A percentile compares a stretch with the other conserved stretches of the same genome.
These are phyloP conservation scores for Calonectria multiphialidica DNA, from an alignment of 2,329 filamentous ascomycete species.

Conservation along the genomic window DNA sequence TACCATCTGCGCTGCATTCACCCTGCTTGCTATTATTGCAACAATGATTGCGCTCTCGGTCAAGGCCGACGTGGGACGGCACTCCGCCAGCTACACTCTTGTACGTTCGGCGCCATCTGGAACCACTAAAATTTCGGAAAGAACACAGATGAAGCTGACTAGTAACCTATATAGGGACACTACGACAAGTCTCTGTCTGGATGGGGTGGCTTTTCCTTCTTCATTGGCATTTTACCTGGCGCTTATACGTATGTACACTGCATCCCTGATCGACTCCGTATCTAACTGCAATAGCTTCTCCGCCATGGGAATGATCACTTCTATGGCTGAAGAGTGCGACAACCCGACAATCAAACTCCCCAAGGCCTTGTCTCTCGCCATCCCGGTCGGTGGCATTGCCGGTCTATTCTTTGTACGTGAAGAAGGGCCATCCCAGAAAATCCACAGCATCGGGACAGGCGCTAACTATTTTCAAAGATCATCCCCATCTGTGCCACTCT, in stretches of 20 bases:
- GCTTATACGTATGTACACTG: slow-evolving; percentile 45
- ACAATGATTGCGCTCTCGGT: slow-evolving; percentile 77
- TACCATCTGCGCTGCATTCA: slow-evolving; percentile 79
- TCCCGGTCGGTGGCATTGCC: slow-evolving; percentile 73
- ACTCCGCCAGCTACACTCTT: slow-evolving; percentile 57
- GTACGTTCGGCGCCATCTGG: slow-evolving; percentile 18
- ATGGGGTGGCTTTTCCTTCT: slow-evolving; percentile 75
- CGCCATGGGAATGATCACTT: slow-evolving; percentile 64
- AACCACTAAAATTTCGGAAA: not conserved
- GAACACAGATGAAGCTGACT: not conserved
- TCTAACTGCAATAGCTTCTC: slow-evolving; percentile 42
- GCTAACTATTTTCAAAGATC: slow-evolving; percentile 18
- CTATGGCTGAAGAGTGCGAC: slow-evolving; percentile 71
- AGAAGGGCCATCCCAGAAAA: not conserved
- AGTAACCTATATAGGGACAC: slow-evolving; percentile 65
- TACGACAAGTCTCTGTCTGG: slow-evolving; percentile 77
- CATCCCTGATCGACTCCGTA: too few species aligned
- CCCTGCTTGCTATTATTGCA: slow-evolving; percentile 74
- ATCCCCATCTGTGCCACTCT: slow-evolving; percentile 69
- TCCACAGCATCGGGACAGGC: slow-evolving; percentile 48
- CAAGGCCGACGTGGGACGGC: slow-evolving; percentile 71
- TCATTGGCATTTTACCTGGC: slow-evolving; percentile 63
- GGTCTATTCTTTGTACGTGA: slow-evolving; percentile 68
- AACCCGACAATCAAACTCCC: slow-evolving; percentile 71
- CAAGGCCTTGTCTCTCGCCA: slow-evolving; percentile 74